phyloP scores from a whole-genome alignment of 208 protist species.

The Leishmania amazonensis region DNA sequence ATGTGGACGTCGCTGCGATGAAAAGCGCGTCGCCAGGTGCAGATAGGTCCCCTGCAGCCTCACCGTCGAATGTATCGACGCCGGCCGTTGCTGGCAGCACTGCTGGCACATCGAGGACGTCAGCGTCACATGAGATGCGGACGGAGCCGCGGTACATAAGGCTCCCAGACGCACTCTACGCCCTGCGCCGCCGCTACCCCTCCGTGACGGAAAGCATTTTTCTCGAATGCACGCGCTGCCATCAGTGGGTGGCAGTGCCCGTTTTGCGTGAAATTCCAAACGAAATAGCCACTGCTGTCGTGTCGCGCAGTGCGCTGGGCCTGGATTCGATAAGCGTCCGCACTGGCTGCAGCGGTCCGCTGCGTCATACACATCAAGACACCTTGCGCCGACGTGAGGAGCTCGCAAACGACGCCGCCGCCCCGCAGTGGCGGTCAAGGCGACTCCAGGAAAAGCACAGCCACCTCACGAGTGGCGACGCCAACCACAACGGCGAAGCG shows the following conservation, averaged over 20 bases:
- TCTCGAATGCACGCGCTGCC: slow-evolving; percentile 74
- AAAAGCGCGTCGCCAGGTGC: background rate
- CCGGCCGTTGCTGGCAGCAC: background rate
- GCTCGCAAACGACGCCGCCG: slow-evolving; percentile 2
- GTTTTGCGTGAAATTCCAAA: slow-evolving; percentile 41
- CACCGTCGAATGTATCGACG: background rate
- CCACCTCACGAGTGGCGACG: background rate
- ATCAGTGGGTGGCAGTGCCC: slow-evolving; percentile 69
- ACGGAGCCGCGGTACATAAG: slow-evolving; percentile 57
- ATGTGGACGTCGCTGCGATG: slow-evolving; percentile 6
- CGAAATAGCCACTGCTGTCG: slow-evolving; percentile 29
- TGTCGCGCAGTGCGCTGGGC: slow-evolving; percentile 11
- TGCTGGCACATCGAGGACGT: slow-evolving; percentile 1
- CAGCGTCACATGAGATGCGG: background rate
- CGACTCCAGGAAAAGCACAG: slow-evolving; percentile 23
- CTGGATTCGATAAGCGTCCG: slow-evolving; percentile 14
- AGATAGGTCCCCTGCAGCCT: slow-evolving; percentile 2
- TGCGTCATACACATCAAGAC: slow-evolving; percentile 19
- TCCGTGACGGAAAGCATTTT: slow-evolving; percentile 59
- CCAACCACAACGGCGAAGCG: background rate
- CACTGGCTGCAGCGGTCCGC: slow-evolving; percentile 2
- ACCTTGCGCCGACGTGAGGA: slow-evolving; percentile 8
- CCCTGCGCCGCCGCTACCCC: slow-evolving; percentile 58
- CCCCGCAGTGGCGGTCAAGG: slow-evolving; percentile 32
- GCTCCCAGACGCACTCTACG: slow-evolving; percentile 51